Base-by-base conservation (phyloP, 2,329 filamentous ascomycete species). In the Penicillium vulpinum region DNA sequence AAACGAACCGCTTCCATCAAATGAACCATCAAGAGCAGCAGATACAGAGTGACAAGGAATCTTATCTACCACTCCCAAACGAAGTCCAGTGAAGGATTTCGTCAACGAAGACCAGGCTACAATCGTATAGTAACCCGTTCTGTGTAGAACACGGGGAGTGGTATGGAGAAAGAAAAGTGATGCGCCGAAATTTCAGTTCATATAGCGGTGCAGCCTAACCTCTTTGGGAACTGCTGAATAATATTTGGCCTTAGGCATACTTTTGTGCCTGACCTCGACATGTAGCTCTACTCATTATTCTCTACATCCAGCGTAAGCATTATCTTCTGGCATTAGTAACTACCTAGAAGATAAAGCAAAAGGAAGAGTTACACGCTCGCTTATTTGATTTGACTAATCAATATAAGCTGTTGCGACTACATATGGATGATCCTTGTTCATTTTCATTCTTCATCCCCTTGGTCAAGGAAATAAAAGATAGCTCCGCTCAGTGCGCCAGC, bases 1-100 rank as follows among this genome's bases (percentile, higher is more conserved):
- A 71, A 90, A 81, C 88, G 88, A 91, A 88, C 88, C 81, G 86
- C 88, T 78, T 86, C 86, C 85, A 84, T 90, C 88, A 91, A 81
- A 81, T 79, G 76, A 71, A 65, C 68, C 77, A 87, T 91, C 88
- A 83, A 89, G 87, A 87, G 88, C 86, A 90, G 88, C 87, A 91
- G 88, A 91, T 91, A 91, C 88, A 87, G 87, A 87, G 85, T 81
- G 88, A 84, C 75, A 70, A 61, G 48, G 53, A 67, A 67, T 76
- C 84, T 75, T 66, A 77, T 89, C 85, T 89, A 74, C 82, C 86
- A 83, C 86, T 81, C 83, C 80, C 70, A 71, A 70, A 69, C 61
- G 64, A 75, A 68, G 62, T 67, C 67, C 70, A 76, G 59, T 75
- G 73, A 75, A 76, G 74, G 69, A 59, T 63, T 60, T 58, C 67